phyloP scores from a whole-genome alignment of 2,329 filamentous ascomycete genomes.

The Fusarium sp. region DNA sequence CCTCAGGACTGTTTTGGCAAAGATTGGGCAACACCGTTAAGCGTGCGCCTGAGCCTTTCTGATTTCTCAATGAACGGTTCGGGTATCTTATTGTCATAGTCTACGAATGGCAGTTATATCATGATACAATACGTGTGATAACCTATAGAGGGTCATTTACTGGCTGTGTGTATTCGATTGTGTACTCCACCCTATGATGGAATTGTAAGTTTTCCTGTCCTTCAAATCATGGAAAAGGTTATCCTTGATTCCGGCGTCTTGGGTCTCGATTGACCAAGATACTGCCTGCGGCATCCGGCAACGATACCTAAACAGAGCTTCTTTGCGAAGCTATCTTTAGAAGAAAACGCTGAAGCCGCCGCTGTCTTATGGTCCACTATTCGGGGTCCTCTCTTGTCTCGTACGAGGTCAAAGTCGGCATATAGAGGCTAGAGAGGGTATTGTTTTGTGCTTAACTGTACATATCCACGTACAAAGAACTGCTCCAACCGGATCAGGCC shows the following conservation, averaged over 20 bases:
- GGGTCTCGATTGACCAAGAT: not conserved
- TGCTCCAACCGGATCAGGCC: constrained; percentile 9
- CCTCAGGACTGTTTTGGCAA: not conserved
- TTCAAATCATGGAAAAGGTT: not conserved
- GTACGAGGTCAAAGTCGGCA: not conserved
- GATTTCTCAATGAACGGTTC: not conserved
- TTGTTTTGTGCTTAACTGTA: not conserved
- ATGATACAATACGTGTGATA: not conserved
- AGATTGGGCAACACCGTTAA: not conserved
- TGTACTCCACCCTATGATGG: not conserved
- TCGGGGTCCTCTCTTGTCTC: not conserved
- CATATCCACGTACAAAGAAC: not conserved
- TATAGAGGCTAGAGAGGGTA: not conserved
- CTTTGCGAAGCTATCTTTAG: not conserved
- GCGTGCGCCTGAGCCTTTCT: not conserved
- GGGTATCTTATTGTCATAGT: not conserved
- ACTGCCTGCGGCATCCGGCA: not conserved
- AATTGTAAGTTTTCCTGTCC: not conserved
- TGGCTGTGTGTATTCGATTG: not conserved
- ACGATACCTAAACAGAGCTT: not conserved
- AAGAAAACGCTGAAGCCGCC: not conserved
- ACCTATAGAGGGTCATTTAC: not conserved
- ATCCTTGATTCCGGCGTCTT: not conserved
- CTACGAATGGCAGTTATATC: not conserved
- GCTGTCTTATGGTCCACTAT: not conserved